phyloP scores from a whole-genome alignment of 371 early-diverging fungal species.

The Coemansia sp. region DNA sequence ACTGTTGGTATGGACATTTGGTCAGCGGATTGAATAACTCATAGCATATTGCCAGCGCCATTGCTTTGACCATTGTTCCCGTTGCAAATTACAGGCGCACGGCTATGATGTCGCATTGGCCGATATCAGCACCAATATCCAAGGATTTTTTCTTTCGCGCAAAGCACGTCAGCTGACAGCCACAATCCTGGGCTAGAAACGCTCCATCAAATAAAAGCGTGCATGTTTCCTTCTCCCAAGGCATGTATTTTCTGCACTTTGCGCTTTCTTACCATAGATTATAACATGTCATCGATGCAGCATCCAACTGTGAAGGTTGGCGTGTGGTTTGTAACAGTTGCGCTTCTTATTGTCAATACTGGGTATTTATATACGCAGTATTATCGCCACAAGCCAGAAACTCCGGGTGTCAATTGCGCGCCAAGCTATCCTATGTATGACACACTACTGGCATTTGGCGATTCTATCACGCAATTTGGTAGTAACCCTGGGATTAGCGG shows the following conservation, averaged over 20 bases:
- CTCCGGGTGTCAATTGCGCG: not conserved
- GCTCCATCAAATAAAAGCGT: not conserved
- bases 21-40: no score
- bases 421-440: conserved; percentile 30
- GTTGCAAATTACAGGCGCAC: not conserved
- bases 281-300: no score
- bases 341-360: not conserved
- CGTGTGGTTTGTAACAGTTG: no score
- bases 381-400: not conserved
- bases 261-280: no score
- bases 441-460: conserved; percentile 59
- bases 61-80: not conserved
- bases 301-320: no score
- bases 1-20: not conserved
- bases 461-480: conserved; percentile 73
- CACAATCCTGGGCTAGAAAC: not conserved
- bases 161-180: not conserved
- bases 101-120: not conserved
- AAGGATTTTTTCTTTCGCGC: not conserved
- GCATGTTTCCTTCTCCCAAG: no score
- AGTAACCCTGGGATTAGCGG: conserved; percentile 70
- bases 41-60: no score
- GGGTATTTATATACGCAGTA: not conserved
- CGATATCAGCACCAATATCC: not conserved
- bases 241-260: no score